Evolutionary conservation across 2,329 filamentous ascomycete genomes (phyloP), one percentile per base, ranked within the genome.

Genomic region (Colletotrichum sp.): DNA sequence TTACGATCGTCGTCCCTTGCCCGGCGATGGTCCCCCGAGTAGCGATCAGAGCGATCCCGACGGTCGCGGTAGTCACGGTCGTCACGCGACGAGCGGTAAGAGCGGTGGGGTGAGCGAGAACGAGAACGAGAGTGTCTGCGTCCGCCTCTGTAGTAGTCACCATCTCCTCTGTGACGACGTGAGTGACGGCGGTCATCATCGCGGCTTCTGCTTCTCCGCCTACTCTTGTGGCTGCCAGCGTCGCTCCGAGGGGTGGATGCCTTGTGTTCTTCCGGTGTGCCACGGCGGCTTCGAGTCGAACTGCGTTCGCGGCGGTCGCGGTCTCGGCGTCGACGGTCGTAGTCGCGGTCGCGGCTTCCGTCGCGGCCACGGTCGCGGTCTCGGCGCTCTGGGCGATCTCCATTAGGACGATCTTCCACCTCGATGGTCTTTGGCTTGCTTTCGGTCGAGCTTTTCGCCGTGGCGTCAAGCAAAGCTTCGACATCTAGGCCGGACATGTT

Each of bases 381-480:
- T 77, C 59, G 88, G 80, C 72, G 83, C 79, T 80, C 80, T 81
- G 76, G 73, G 66, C 88, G 86, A 72, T 91, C 91, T 78, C 87
- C 86, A 79, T 88, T 92, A 78, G 90, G 88, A 72, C 90, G 89
- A 81, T 92, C 91, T 78, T 92, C 90, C 78, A 92, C 91, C 79
- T 87, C 83, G 74, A 39, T 65, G 78, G 84, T 80, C 80, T 86
- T 87, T 77, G 81, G 82, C 76, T 88, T 88, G 81, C 88, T 88
- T 70, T 90, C 87, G 70, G 88, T 86, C 76, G 88, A 86, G 79
- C 89, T 89, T 83, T 92, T 93, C 69, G 95, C 95, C 78, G 95
- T 95, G 68, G 94, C 95, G 86, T 98, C 96, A 80, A 98, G 92
- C 79, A 98, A 91, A 79, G 95, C 95, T 89, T 98, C 96, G 81